These are phyloP conservation scores for Penicillium cataractarum DNA, from an alignment of 495 filamentous ascomycete genomes.

Conservation along the genomic window DNA sequence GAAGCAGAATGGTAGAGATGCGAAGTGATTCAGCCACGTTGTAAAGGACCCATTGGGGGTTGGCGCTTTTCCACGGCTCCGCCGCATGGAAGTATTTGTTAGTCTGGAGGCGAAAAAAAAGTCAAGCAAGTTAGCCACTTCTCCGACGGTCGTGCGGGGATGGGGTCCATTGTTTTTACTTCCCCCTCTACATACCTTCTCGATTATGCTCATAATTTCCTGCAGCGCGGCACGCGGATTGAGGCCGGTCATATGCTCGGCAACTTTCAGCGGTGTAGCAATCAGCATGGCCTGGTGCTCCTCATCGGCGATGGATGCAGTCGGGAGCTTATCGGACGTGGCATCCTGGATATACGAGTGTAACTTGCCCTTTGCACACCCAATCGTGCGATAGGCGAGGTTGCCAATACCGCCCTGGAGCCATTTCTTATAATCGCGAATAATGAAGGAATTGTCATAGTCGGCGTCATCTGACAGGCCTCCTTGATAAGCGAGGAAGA, in stretches of 20 bases:
- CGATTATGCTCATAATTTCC: constrained; percentile 64
- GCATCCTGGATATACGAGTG: constrained; percentile 53
- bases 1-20: constrained; percentile 79
- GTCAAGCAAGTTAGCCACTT: constrained; percentile 15
- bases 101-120: constrained; percentile 50
- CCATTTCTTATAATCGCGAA: constrained; percentile 74
- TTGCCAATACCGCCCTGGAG: constrained; percentile 80
- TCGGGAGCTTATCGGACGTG: constrained; percentile 34
- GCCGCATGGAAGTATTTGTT: constrained; percentile 67
- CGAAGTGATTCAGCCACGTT: constrained; percentile 77
- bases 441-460: constrained; percentile 79
- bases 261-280: constrained; percentile 44
- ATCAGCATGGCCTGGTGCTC: constrained; percentile 40
- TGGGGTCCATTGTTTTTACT: constrained; percentile 1
- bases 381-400: constrained; percentile 67
- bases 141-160: constrained; percentile 17
- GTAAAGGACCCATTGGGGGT: constrained; percentile 62
- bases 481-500: constrained; percentile 80
- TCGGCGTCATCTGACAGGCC: constrained; percentile 74
- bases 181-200: constrained; percentile 43
- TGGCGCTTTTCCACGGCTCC: constrained; percentile 60
- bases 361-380: constrained; percentile 69
- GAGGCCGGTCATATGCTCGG: constrained; percentile 62
- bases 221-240: constrained; percentile 67
- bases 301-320: constrained; percentile 31